A percentile compares a stretch with the other conserved stretches of the same genome.
phyloP scores from a whole-genome alignment of 345 rosid species.

The Brassica napus region DNA sequence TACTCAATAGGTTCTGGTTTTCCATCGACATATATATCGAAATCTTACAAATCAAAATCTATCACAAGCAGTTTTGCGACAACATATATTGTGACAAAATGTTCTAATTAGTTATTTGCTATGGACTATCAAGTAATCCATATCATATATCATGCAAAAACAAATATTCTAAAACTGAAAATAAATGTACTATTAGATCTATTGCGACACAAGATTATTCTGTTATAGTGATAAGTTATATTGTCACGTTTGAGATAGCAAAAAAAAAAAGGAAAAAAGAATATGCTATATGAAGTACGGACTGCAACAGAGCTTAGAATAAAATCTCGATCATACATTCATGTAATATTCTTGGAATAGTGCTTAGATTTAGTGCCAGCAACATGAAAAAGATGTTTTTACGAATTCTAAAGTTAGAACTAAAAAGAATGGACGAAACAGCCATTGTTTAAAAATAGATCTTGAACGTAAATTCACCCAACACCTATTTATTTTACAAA shows the following conservation, averaged over 20 bases:
- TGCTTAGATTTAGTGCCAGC: slow-evolving; percentile 36
- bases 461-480: slow-evolving; percentile 20
- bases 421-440: slow-evolving; percentile 35
- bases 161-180: background rate
- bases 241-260: slow-evolving; percentile 25
- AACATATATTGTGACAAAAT: background rate
- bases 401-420: slow-evolving; percentile 19
- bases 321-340: slow-evolving; percentile 37
- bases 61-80: background rate
- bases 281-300: slow-evolving; percentile 31
- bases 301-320: slow-evolving; percentile 28
- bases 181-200: background rate
- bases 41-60: background rate
- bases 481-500: slow-evolving; percentile 8
- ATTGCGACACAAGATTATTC: slow-evolving; percentile 16
- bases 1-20: background rate
- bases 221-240: slow-evolving; percentile 33
- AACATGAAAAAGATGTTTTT: slow-evolving; percentile 9
- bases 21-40: background rate
- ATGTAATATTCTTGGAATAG: slow-evolving; percentile 40
- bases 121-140: background rate
- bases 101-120: background rate
- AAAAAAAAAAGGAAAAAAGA: slow-evolving; percentile 9
- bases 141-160: background rate
- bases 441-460: slow-evolving; percentile 17